Base-by-base conservation (phyloP, 2,329 filamentous ascomycete species). In the Fusarium armeniacum region DNA sequence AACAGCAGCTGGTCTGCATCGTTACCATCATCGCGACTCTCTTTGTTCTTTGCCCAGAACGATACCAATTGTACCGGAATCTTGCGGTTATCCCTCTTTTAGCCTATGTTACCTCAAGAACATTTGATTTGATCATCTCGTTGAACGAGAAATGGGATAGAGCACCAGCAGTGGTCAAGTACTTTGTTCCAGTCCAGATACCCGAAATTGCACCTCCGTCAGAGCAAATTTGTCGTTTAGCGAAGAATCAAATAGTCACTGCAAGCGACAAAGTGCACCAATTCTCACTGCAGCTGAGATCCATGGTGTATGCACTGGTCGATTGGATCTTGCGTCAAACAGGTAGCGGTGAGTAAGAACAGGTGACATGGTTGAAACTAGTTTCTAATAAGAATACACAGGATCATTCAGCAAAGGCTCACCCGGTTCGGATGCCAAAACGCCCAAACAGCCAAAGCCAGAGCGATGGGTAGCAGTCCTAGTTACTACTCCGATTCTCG, bases 121-220 rank as follows among this genome's bases (percentile, higher is more conserved):
- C 15, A 1, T 68, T 68, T 13, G 50, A 69, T 8, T 20, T 55
- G n/a, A n/a, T 69, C 9, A 53, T 56, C 6, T 32, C 36, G 13
- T 30, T 65, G n/a, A 69, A 49, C 30, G 33, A 65, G 3, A 40
- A 40, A n/a, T 69, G 41, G 65, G 65, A 65, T 16, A 65, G 55
- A 24, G 54, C 36, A 4, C 65, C 65, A 2, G 13, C 53, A 1
- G 38, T 65, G 41, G 41, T 69, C 6, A 68, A 65, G 28, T 69
- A 69, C 16, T 69, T 65, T 49, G 46, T 65, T 26, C 62, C 62
- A 0, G n/a, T 68, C 12, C 38, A 53, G 2, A 50, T 66, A 12
- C 47, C 58, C 2, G 22, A 55, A 6, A 32, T 68, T 0, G 32
- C 40, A 5, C 65, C 65, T 16, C 65, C 65, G 0, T 69, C 50